Base-by-base conservation (phyloP, 225 moss, liverwort and hornwort species). In the Pseudoscleropodium purum region DNA sequence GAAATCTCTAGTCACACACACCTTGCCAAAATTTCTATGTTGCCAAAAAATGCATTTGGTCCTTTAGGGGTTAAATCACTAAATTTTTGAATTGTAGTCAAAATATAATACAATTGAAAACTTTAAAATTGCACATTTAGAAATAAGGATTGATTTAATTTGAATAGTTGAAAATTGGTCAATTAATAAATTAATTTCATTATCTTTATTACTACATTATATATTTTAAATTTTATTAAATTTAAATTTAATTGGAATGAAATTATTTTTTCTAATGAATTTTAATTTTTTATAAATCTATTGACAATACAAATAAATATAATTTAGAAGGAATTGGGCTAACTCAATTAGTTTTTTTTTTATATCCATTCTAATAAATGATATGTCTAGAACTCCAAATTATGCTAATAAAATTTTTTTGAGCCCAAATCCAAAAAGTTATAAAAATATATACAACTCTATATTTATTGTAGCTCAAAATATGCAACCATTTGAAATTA, bases 361-460 rank as follows among this genome's bases (percentile, higher is more conserved):
- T 8, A 26, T 3, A 15, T 14, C 13, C 26, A 72, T 15, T 2
- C 3, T 8, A 25, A 26, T 26, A 72, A 15, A 26, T 14, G 39
- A 24, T 5, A 41, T 41, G 3, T 15, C 2, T 1, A 41, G 0
- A 39, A 14, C 0, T 26, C 8, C 25, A 70, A 70, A 41, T 15
- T 25, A 26, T 26, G 0, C 5, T 43, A 27, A 3, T 9, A 72
- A 41, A 15, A 3, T 72, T 72, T 43, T 15, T 43, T 16, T 27
- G 0, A 72, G 1, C 25, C 13, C 9, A 43, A 72, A 27, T 72
- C 9, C 9, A 72, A 43, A 26, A 9, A 15, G 0, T 16, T 16
- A 2, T 27, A 9, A 27, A 26, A 26, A 1, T 9, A 41, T 15
- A 16, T 27, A 16, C 9, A 26, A 27, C 3, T 72, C 27, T 43